Base-by-base conservation (phyloP, 2,329 filamentous ascomycete genomes). In the Onygena corvina region DNA sequence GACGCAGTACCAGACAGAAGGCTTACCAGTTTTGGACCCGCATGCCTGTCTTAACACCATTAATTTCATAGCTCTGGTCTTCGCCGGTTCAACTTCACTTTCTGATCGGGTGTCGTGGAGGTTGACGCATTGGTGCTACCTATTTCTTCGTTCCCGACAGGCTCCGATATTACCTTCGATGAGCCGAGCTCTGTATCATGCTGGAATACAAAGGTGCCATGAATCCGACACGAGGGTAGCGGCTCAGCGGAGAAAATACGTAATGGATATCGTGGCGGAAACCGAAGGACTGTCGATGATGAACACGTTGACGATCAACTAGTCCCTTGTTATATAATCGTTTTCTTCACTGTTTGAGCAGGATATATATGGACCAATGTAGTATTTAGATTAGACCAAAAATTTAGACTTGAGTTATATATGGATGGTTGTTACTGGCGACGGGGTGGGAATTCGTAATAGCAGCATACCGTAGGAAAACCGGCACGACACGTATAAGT, bases 101-200 rank as follows among this genome's bases (percentile, higher is more conserved):
- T 59, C 53, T 6, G 62, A 70, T 0, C 65, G 66, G n/a, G 60
- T 62, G 8, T 65, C 73, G 0, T 73, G 69, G 51, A 61, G 67
- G n/a, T 56, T 70, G 23, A 67, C 76, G 5, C 65, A 68, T 54
- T 68, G 69, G 60, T 67, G 71, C 48, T 76, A 73, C 55, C 56
- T 60, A 4, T 72, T 68, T 53, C 63, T 77, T 2, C 58, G 61
- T 18, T 60, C 61, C 20, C 64, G 71, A 38, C 54, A 64, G 44
- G 71, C 67, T 6, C 68, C 68, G 1, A 58, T 76, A 12, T 60
- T 62, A 14, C 64, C 68, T 1, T 53, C 64, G 2, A 60, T 78
- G 50, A 67, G 66, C 4, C 67, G 71, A 27, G 72, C 75, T 0
- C 55, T 78, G 57, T 73, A 75, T 50, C 65, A 70, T 54, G 69